Conservation (phyloP, 768 basidiomycete genomes). For the Trametes cubensis region DNA sequence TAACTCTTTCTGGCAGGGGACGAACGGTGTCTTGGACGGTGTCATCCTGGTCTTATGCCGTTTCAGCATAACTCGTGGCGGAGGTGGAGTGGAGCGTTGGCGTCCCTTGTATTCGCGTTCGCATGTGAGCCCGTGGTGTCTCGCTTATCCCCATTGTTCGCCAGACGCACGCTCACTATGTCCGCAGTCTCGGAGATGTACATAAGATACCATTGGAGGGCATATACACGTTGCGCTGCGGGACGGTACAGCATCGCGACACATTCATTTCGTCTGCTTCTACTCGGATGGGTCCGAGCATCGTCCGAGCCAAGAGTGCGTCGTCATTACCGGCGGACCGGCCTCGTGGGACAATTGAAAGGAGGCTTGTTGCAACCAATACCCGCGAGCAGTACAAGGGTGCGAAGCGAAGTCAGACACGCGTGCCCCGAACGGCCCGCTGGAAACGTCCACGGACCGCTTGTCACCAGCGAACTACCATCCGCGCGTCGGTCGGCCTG, state of each 20-base stretch:
- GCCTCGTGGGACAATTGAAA: background rate
- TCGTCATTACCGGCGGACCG: slow-evolving; percentile 1
- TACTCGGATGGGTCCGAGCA: slow-evolving; percentile 4
- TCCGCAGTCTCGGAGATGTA: background rate
- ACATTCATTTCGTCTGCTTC: background rate
- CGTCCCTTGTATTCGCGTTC: background rate
- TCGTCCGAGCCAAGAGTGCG: background rate
- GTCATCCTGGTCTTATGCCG: slow-evolving; percentile 8
- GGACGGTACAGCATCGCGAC: background rate
- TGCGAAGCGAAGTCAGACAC: background rate
- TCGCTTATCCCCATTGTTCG: background rate
- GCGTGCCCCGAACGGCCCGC: slow-evolving; percentile 5
- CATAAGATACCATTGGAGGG: background rate
- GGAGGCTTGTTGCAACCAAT: background rate
- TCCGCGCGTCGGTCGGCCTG: background rate
- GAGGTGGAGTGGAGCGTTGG: slow-evolving; percentile 13
- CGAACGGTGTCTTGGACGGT: slow-evolving; percentile 1
- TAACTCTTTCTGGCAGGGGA: slow-evolving; percentile 6
- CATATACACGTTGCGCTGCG: background rate
- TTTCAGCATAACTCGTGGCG: slow-evolving; percentile 13
- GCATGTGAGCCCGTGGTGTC: slow-evolving; percentile 2
- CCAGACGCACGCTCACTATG: slow-evolving; percentile 3
- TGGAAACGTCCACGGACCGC: background rate
- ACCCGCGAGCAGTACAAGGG: background rate
- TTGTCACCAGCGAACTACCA: background rate